Evolutionary conservation across 495 filamentous ascomycete species (phyloP), one percentile per base, ranked within the genome.

Genomic region (Penicillium angulare): DNA sequence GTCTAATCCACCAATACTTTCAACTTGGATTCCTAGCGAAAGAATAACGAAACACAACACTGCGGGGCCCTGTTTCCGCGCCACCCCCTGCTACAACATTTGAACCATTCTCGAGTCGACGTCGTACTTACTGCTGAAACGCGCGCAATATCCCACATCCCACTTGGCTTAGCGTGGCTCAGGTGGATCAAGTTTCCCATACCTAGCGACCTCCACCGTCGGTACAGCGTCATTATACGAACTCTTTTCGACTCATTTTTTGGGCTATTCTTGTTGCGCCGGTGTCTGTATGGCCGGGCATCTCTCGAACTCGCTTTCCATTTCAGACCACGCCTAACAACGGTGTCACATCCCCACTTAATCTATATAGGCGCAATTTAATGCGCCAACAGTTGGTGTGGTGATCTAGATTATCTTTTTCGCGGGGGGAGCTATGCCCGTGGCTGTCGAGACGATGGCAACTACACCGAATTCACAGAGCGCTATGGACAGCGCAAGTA

Each of bases 391-490:
- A 58, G 33, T 61, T 70, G 76, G 73, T 65, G 53, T 38, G 32
- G 34, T 53, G 47, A 48, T 52, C 53, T 44, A 38, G 20, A 33
- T 33, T 20, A 32, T 44, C 18, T 43, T 39, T 48, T 52, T 53
- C 47, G 44, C 60, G 55, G 56, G 56, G 60, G 64, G 64, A 71
- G 66, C 67, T 60, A 74, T 73, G 64, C 65, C 69, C 53, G 57
- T 66, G 33, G 71, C 69, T 47, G 62, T 89, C 55, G 83, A 84
- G 68, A 76, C 79, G 55, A 82, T 84, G 51, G 70, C 80, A 54
- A 86, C 87, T 56, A 86, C 81, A 55, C 81, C 86, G 57, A 86
- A 79, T 70, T 80, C 85, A 54, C 81, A 84, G 53, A 72, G 76
- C 52, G 58, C 66, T 61, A 71, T 69, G 69, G 75, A 71, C 52